These are phyloP conservation scores for Avena insularis DNA, from an alignment of 176 grass and related monocot species.

Conservation along the genomic window DNA sequence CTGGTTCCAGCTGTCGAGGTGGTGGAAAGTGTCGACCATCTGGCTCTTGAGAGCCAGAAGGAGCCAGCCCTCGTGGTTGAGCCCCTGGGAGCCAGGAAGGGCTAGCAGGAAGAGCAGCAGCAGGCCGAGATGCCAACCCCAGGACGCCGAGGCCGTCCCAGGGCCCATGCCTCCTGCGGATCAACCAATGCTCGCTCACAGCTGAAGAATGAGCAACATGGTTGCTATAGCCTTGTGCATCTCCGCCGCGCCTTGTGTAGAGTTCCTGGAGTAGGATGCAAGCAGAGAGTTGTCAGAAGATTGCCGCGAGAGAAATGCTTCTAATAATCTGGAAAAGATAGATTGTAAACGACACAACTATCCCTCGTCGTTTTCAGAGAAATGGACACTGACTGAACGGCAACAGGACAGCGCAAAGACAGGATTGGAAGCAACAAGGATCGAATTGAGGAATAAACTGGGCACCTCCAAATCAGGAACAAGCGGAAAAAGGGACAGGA, in stretches of 20 bases:
- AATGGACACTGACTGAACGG: conserved; percentile 18
- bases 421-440: neutral
- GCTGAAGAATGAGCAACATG: neutral
- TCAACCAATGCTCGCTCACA: conserved; percentile 29
- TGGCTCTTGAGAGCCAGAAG: conserved; percentile 76
- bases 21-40: conserved; percentile 62
- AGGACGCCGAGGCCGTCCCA: neutral
- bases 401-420: neutral
- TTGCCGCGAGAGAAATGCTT: conserved; percentile 6
- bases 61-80: conserved; percentile 76
- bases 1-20: conserved; percentile 68
- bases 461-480: conserved; percentile 19
- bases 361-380: conserved; percentile 35
- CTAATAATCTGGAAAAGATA: conserved; percentile 1
- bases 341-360: neutral
- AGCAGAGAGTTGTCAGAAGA: conserved; percentile 32
- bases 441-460: neutral
- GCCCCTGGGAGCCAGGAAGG: conserved; percentile 38
- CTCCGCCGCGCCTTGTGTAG: neutral
- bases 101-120: conserved; percentile 58
- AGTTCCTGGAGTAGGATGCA: conserved; percentile 38
- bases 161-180: conserved; percentile 25
- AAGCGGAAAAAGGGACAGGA: neutral
- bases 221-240: conserved; percentile 35
- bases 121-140: conserved; percentile 50